Evolutionary conservation across 805 yeast species (phyloP), one percentile per base, ranked within the genome.

Genomic region (Schizosaccharomyces pombe): DNA sequence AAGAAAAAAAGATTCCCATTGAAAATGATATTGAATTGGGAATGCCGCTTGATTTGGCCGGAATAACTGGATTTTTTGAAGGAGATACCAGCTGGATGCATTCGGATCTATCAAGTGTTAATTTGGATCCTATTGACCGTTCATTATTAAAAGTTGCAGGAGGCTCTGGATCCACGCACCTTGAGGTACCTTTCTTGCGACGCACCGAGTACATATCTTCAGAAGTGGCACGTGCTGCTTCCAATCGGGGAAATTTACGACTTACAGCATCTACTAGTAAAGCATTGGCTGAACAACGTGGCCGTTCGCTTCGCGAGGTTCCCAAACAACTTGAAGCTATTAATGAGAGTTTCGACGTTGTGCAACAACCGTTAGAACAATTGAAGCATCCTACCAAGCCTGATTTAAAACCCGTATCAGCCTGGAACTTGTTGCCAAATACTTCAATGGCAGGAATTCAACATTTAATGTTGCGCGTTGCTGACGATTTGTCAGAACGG

Each of bases 171-270:
- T 43, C 49, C 14, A 22, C 49, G 19, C 49, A 43, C 12, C 16
- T 52, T n/a, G 47, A 52, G 3, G 47, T 40, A 12, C 74, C 84
- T n/a, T 87, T 89, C 68, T 73, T 89, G 64, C 79, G 96, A 70
- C 79, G 97, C 69, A 89, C 98, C 0, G 97, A 91, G 64, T 89
- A 89, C 65, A 82, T 85, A 57, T 76, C 94, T 9, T 77, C 82
- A 37, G 79, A 77, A 54, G 73, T 73, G 55, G 63, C 67, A 55
- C 62, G 64, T 30, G 59, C 58, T 31, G 58, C 61, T 5, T 47
- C 52, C 30, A 24, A 14, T 9, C 24, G 58, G 57, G 55, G 58
- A 63, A 2, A 59, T 58, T 3, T 60, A 55, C 19, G 62, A 61
- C 14, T 59, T 60, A 31, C 30, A 2, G 61, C 58, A 26, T 57